These are phyloP conservation scores for Gaultheria prostrata DNA, from an alignment of 148 eudicot genomes.

Conservation along the genomic window DNA sequence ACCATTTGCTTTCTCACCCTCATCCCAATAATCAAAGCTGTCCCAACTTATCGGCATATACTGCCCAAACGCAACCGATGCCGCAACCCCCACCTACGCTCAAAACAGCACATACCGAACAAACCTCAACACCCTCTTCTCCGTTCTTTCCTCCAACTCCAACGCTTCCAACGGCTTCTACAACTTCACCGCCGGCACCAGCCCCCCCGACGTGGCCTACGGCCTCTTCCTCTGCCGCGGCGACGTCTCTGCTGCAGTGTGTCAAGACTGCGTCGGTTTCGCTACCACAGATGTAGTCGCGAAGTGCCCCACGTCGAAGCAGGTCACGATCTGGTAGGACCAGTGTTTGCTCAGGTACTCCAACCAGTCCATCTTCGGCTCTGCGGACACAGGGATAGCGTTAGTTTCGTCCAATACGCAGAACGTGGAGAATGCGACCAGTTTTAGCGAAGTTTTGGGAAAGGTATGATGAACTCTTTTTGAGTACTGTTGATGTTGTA, in stretches of 20 bases:
- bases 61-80: too few species aligned
- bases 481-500: too few species aligned
- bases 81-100: too few species aligned
- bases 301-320: slow-evolving; percentile 15
- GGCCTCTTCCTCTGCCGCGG: slow-evolving; percentile 45
- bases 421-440: background rate
- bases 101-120: too few species aligned
- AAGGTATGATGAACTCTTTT: background rate
- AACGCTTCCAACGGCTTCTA: too few species aligned
- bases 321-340: slow-evolving; percentile 28
- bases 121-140: too few species aligned
- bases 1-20: too few species aligned
- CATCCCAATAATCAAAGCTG: too few species aligned
- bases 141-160: too few species aligned
- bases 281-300: slow-evolving; percentile 8
- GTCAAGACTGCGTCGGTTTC: slow-evolving; percentile 22
- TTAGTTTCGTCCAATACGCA: background rate
- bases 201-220: slow-evolving; percentile 17
- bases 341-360: slow-evolving; percentile 33
- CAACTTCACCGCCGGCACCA: too few species aligned
- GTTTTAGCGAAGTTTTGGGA: slow-evolving; percentile 12
- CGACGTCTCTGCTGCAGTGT: slow-evolving; percentile 20
- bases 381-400: background rate
- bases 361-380: slow-evolving; percentile 16
- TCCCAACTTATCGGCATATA: too few species aligned